phyloP scores from a whole-genome alignment of 345 rosid genomes.

The Hibiscus syriacus region DNA sequence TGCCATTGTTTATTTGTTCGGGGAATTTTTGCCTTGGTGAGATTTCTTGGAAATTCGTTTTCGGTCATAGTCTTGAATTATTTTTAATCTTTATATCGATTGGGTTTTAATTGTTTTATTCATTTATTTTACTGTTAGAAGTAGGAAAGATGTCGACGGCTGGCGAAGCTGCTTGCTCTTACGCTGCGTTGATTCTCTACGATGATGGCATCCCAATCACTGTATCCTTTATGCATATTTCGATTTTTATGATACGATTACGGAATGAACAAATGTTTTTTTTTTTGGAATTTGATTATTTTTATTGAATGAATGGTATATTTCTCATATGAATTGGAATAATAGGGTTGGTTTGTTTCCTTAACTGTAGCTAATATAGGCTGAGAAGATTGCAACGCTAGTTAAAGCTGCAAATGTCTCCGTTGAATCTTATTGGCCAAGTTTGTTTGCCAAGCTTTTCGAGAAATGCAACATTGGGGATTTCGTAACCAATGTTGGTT shows the following conservation, averaged over 20 bases:
- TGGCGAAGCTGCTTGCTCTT: slow-evolving; percentile 65
- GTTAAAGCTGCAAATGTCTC: slow-evolving; percentile 52
- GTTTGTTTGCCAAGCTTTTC: slow-evolving; percentile 68
- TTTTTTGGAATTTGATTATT: neutral
- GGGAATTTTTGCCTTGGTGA: no score
- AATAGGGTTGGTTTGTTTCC: neutral
- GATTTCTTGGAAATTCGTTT: no score
- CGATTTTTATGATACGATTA: neutral
- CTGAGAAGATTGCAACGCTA: slow-evolving; percentile 60
- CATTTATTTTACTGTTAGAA: neutral
- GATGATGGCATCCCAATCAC: slow-evolving; percentile 69
- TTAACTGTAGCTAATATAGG: slow-evolving; percentile 23
- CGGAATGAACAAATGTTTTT: neutral
- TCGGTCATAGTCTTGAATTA: neutral
- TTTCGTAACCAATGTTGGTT: slow-evolving; percentile 63
- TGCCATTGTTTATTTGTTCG: neutral
- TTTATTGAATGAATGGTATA: neutral
- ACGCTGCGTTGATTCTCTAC: slow-evolving; percentile 61
- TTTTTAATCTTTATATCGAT: neutral
- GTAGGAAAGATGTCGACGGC: slow-evolving; percentile 36
- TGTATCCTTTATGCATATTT: slow-evolving; percentile 31
- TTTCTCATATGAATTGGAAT: neutral
- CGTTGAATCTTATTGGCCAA: slow-evolving; percentile 82
- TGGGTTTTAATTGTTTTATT: neutral
- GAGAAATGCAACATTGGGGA: slow-evolving; percentile 66